These are phyloP conservation scores for Xylaria cubensis DNA, from an alignment of 495 filamentous ascomycete genomes.

Conservation along the genomic window DNA sequence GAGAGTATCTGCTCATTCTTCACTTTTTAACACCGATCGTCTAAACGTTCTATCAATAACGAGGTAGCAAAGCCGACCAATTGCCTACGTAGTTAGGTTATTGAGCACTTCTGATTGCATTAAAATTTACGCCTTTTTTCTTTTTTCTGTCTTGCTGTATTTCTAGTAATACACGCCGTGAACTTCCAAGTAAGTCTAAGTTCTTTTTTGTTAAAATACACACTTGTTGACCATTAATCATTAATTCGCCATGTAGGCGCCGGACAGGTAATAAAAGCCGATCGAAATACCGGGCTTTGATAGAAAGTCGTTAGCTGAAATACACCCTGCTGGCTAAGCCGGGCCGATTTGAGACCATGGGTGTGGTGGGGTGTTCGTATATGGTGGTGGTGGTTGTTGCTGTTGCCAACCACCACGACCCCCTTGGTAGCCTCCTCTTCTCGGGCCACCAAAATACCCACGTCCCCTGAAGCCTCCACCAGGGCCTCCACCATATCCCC, in stretches of 20 bases:
- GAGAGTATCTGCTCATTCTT: background rate
- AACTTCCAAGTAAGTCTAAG: background rate
- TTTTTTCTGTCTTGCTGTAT: background rate
- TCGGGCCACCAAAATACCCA: slow-evolving; percentile 28
- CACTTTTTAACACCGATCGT: background rate
- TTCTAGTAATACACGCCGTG: background rate
- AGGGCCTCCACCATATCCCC: slow-evolving; percentile 29
- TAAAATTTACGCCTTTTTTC: background rate
- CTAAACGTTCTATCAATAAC: background rate
- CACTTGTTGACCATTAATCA: slow-evolving; percentile 5
- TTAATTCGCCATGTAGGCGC: background rate
- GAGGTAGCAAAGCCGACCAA: background rate
- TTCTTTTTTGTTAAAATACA: background rate
- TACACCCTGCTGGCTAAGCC: background rate
- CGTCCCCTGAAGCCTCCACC: slow-evolving; percentile 34
- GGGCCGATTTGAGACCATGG: slow-evolving; percentile 11
- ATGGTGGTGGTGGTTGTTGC: slow-evolving; percentile 13
- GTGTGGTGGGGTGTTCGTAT: slow-evolving; percentile 15
- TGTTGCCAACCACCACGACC: slow-evolving; percentile 31
- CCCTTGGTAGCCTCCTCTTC: slow-evolving; percentile 37
- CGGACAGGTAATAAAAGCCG: background rate
- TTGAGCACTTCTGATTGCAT: background rate
- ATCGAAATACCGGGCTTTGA: background rate
- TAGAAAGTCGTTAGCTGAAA: background rate
- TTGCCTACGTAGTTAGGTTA: background rate